Conservation (phyloP, 2,329 filamentous ascomycete species). For the Diaporthe aspalathi region DNA sequence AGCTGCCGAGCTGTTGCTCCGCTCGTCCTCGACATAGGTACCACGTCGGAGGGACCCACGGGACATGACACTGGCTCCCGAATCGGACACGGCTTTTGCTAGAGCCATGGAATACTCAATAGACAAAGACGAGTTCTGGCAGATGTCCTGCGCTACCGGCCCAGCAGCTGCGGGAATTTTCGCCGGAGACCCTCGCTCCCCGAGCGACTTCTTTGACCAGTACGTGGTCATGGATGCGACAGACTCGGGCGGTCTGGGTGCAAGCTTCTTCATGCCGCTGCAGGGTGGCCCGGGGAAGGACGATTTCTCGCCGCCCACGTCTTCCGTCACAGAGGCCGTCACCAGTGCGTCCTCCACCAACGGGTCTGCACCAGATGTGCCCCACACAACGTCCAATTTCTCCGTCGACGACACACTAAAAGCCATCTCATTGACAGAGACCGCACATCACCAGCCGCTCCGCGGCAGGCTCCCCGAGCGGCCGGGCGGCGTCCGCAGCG, state of each 20-base stretch:
- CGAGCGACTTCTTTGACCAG: conserved; percentile 38
- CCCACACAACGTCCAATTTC: conserved; percentile 22
- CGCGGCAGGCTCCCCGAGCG: conserved; percentile 5
- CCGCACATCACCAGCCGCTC: conserved; percentile 28
- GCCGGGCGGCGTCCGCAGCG: conserved; percentile 7
- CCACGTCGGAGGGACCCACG: background rate
- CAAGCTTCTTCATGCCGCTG: conserved; percentile 33
- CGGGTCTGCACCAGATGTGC: conserved; percentile 29
- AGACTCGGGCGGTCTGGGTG: conserved; percentile 18
- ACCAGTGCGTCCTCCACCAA: conserved; percentile 21
- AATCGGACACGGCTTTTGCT: conserved; percentile 28
- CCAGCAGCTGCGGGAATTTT: conserved; percentile 2
- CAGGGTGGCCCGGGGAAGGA: conserved; percentile 3
- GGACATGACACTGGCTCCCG: conserved; percentile 27
- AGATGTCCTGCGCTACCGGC: conserved; percentile 32
- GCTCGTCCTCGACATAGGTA: background rate
- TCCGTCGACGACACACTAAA: conserved; percentile 29
- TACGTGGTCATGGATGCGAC: conserved; percentile 36
- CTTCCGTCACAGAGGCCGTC: conserved; percentile 11
- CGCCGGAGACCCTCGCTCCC: conserved; percentile 23
- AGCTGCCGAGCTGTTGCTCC: conserved; percentile 5
- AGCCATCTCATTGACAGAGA: conserved; percentile 23
- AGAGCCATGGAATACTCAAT: conserved; percentile 36
- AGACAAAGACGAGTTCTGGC: conserved; percentile 39
- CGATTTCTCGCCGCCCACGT: conserved; percentile 28